Evolutionary conservation across 305 asterid genomes (phyloP), one percentile per base, ranked within the genome.

Genomic region (Ilex paraguariensis): DNA sequence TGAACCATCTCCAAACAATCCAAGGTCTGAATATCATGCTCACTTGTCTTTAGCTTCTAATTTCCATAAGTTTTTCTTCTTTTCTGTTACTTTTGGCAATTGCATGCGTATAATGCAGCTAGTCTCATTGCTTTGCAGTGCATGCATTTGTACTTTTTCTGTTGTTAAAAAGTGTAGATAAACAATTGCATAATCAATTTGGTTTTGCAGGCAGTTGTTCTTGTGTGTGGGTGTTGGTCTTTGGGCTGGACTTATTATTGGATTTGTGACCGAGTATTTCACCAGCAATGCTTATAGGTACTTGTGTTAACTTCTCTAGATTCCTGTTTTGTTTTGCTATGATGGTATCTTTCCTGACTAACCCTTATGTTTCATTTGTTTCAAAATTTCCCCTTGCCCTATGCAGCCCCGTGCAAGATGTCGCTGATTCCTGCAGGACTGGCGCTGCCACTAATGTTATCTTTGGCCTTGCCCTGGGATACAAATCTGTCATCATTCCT

Each of bases 221-320:
- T 75, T 84, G 32, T 84, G 91, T 62, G 88, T 84, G 45, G 70
- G 79, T 62, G 84, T 84, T 66, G 88, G 88, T 42, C 91, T 82
- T 40, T 84, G 88, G 91, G 91, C 88, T 70, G 88, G 88, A 63
- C 86, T 84, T 14, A 76, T 80, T 70, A 84, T 84, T 61, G 88
- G 91, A 17, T 82, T 82, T 73, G 83, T 82, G 69, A 84, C 91
- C 0, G 88, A 84, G 62, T 84, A 82, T 14, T 82, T 78, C 68
- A 84, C 88, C 59, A 84, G 91, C 79, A 84, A 80, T 66, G 88
- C 91, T 28, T 84, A 82, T 88, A 82, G 91, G 91, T 84, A 50
- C 46, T 52, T 31, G 59, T 15, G 28, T 5, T 40, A 13, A 28
- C n/a, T 13, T 55, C 48, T 53, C 54, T 44, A 45, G 15, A 54